Evolutionary conservation across 176 grass and related monocot genomes (phyloP), one percentile per base, ranked within the genome.

Genomic region (Phoenix dactylifera): DNA sequence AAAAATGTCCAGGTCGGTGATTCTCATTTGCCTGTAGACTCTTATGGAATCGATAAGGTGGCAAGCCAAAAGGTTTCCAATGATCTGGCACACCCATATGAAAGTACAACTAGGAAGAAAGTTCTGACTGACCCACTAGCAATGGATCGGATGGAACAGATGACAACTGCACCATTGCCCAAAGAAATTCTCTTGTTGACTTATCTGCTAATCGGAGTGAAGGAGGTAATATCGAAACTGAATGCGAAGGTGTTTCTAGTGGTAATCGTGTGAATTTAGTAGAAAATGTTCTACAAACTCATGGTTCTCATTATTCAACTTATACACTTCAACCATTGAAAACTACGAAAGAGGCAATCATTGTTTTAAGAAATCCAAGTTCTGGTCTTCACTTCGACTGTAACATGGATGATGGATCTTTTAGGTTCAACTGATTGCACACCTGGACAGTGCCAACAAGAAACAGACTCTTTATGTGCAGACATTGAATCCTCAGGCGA

Each of bases 281-380:
- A 74, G 68, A 77, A 39, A 25, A 24, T 7, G 26, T 66, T 62
- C 16, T 6, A 48, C 48, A 81, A 62, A 24, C 62, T 62, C 63
- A 23, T 15, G 61, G 17, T 63, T 35, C 67, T 65, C 20, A 20
- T 20, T 20, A 20, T 20, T 20, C 20, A 20, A 20, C 20, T n/a
- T n/a, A n/a, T n/a, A n/a, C n/a, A n/a, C n/a, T n/a, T n/a, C 20
- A 82, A 30, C 54, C 77, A 57, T 29, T 57, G 14, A 51, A 39
- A 23, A 66, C 17, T 73, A 51, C 7, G 28, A 71, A 88, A 77
- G 80, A 85, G 44, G 51, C 7, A 64, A 64, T 29, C 16, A 32
- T 76, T 62, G 24, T 76, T 44, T 74, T 66, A 58, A 67, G 63
- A 67, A 79, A 74, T 57, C 64, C 62, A 55, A 63, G 65, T 73